Percentiles rank a stretch among this genome's conserved stretches.
phyloP scores from a whole-genome alignment of 352 stramenopile species.

The Pythium apleroticum region DNA sequence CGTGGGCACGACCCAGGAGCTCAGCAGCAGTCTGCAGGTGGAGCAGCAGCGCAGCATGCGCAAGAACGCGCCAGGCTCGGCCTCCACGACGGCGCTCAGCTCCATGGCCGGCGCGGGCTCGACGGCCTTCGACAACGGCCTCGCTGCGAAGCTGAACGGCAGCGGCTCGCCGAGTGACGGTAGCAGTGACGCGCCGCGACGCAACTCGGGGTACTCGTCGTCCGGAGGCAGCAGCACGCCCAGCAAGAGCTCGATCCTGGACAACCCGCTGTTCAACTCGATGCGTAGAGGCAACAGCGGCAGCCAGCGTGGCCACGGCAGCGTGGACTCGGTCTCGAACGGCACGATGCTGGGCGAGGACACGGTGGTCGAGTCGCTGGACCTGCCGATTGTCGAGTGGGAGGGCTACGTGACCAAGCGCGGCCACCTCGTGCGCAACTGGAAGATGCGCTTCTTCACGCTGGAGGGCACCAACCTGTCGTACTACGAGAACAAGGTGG shows the following conservation, averaged over 20 bases:
- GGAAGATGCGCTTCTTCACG: conserved; percentile 88
- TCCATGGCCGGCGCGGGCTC: conserved; percentile 33
- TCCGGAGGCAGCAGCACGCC: conserved; percentile 36
- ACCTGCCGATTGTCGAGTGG: conserved; percentile 87
- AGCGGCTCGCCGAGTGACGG: conserved; percentile 6
- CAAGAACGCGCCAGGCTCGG: conserved; percentile 37
- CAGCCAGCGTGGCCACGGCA: conserved; percentile 41
- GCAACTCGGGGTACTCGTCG: conserved; percentile 30
- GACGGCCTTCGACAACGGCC: conserved; percentile 20
- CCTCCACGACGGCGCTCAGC: conserved; percentile 58
- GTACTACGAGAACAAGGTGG: conserved; percentile 90
- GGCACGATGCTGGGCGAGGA: conserved; percentile 41
- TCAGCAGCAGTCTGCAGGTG: conserved; percentile 40
- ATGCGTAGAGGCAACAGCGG: conserved; percentile 35
- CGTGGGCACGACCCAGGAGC: conserved; percentile 63
- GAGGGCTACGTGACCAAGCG: conserved; percentile 91
- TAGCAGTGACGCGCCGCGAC: conserved; percentile 13
- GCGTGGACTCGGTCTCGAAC: conserved; percentile 17
- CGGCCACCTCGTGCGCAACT: conserved; percentile 85
- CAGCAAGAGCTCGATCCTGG: conserved; percentile 39
- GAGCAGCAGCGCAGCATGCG: conserved; percentile 34
- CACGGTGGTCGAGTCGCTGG: conserved; percentile 70
- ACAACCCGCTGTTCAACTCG: conserved; percentile 53
- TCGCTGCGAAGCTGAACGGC: conserved; percentile 5
- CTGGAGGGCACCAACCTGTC: conserved; percentile 85